Conservation (phyloP, 169 alveolate species). For the Eimeria tenella region DNA sequence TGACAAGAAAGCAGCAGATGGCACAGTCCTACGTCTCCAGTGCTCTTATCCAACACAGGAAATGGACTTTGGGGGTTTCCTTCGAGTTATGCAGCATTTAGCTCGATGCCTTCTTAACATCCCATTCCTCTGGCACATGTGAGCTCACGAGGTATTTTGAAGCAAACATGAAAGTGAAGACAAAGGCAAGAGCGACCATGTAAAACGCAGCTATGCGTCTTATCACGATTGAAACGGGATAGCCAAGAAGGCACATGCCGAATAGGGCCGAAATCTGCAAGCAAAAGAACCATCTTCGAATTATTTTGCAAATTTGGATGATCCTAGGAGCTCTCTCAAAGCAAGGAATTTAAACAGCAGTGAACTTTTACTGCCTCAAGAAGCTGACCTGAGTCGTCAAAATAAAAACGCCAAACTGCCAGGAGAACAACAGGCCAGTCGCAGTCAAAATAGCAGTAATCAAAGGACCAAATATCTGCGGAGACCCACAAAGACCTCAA, state of each 20-base stretch:
- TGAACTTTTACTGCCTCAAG: too few species aligned
- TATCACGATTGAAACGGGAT: neutral
- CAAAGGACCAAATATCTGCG: neutral
- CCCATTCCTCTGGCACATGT: neutral
- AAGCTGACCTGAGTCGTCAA: constrained; percentile 65
- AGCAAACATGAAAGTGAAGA: constrained; percentile 15
- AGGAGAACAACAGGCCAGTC: constrained; percentile 4
- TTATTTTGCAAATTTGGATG: too few species aligned
- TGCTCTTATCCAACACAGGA: neutral
- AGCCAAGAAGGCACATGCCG: constrained; percentile 43
- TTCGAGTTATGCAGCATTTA: too few species aligned
- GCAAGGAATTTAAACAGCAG: neutral
- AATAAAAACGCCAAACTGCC: constrained; percentile 72
- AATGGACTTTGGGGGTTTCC: too few species aligned
- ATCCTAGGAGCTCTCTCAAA: neutral
- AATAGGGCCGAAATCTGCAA: constrained; percentile 59
- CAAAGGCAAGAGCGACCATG: neutral
- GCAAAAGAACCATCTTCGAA: neutral
- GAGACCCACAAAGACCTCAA: neutral
- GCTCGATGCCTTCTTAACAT: neutral
- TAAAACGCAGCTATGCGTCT: neutral
- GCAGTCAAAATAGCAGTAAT: constrained; percentile 2
- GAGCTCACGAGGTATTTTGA: constrained; percentile 10
- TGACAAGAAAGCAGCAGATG: neutral
- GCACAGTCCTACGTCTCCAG: neutral